Percentiles rank a stretch among this genome's conserved stretches.
Evolutionary conservation across 2,329 filamentous ascomycete species (phyloP).

Genomic region (Truncatella angustata): DNA sequence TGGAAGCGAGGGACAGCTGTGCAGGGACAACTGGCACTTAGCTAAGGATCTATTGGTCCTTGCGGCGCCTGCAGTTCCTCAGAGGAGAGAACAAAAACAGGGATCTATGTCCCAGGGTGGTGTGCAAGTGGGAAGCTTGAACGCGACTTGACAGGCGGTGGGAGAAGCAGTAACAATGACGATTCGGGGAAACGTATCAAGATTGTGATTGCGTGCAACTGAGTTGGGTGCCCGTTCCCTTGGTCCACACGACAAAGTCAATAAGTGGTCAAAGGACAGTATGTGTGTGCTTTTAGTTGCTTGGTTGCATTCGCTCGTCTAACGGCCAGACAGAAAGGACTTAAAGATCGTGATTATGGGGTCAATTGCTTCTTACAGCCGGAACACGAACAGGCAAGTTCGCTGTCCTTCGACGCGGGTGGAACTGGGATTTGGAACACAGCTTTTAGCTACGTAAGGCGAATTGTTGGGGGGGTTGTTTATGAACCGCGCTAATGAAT

Average conservation of each 20-base stretch:
- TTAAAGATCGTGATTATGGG: no score
- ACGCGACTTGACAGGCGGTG: constrained; percentile 3
- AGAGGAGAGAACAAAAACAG: not conserved
- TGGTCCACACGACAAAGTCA: constrained; percentile 4
- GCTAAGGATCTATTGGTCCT: no score
- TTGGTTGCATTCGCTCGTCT: not conserved
- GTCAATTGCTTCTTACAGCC: not conserved
- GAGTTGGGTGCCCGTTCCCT: not conserved
- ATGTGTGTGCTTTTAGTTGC: not conserved
- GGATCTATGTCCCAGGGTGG: no score
- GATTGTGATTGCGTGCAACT: no score
- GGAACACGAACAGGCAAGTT: not conserved
- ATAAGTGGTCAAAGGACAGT: no score
- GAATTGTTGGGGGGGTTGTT: not conserved
- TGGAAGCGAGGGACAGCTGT: constrained; percentile 7
- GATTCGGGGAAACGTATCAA: constrained; percentile 7
- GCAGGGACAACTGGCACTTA: not conserved
- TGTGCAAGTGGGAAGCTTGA: not conserved
- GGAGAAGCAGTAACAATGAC: constrained; percentile 3
- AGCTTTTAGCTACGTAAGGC: not conserved
- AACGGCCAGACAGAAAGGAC: not conserved
- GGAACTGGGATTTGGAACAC: not conserved
- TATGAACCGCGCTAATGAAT: not conserved
- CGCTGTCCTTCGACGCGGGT: not conserved
- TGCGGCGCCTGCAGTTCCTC: no score